Conservation (phyloP, 225 moss, liverwort and hornwort genomes). For the Thuidium tamariscinum region DNA sequence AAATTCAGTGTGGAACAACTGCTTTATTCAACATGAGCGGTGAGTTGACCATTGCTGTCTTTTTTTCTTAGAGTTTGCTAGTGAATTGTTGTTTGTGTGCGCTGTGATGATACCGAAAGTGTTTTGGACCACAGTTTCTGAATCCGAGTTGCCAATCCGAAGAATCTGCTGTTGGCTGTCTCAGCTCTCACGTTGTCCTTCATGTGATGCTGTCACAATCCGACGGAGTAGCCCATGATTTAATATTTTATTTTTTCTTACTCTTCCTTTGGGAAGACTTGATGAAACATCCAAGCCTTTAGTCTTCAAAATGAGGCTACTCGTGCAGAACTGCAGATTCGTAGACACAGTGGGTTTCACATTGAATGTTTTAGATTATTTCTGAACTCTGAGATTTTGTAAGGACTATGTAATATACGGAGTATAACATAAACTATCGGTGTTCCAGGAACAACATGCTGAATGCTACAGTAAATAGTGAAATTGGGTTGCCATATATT, state of each 20-base stretch:
- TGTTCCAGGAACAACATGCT: background rate
- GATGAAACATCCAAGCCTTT: background rate
- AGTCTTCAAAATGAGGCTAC: background rate
- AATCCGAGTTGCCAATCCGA: background rate
- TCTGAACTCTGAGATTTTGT: too few species aligned
- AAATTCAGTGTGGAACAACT: background rate
- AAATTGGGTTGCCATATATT: too few species aligned
- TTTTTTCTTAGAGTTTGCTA: background rate
- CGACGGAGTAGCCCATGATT: background rate
- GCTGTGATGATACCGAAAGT: slow-evolving; percentile 4
- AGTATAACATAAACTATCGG: background rate
- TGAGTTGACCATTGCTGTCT: background rate
- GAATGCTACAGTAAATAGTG: background rate
- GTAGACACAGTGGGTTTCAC: background rate
- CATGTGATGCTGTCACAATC: background rate
- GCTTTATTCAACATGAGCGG: background rate
- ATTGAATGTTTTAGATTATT: background rate
- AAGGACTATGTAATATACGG: background rate
- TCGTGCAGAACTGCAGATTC: background rate
- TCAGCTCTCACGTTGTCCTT: background rate
- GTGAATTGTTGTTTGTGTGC: background rate
- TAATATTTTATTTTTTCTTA: background rate
- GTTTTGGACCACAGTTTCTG: slow-evolving; percentile 2
- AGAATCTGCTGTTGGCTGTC: background rate
- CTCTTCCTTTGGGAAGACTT: background rate